Conservation (phyloP, 345 rosid species). For the Eucalyptus regnans region DNA sequence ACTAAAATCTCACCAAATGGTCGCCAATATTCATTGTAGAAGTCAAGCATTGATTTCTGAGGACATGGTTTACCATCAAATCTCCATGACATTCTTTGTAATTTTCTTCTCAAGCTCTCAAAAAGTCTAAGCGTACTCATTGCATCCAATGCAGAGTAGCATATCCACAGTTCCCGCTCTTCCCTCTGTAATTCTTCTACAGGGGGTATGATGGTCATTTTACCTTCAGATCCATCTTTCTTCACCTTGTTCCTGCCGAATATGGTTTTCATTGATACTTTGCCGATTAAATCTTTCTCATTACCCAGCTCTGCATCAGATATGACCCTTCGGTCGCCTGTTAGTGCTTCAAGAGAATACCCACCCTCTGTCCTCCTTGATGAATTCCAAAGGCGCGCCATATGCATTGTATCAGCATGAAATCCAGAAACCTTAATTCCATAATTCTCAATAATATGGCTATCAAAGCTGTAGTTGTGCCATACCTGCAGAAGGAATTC, state of each 20-base stretch:
- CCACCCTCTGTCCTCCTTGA: slow-evolving; percentile 75
- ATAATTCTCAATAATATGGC: slow-evolving; percentile 72
- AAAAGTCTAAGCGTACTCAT: slow-evolving; percentile 81
- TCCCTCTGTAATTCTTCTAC: slow-evolving; percentile 83
- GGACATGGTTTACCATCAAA: slow-evolving; percentile 29
- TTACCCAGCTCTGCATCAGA: slow-evolving; percentile 14
- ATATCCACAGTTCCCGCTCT: slow-evolving; percentile 69
- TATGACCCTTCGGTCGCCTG: slow-evolving; percentile 57
- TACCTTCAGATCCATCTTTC: slow-evolving; percentile 92
- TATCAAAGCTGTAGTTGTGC: slow-evolving; percentile 98
- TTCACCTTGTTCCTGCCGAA: slow-evolving; percentile 75
- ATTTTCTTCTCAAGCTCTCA: slow-evolving; percentile 51
- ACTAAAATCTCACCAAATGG: slow-evolving; percentile 90
- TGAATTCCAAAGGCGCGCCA: slow-evolving; percentile 96
- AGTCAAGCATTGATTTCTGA: slow-evolving; percentile 57
- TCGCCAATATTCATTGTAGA: slow-evolving; percentile 63
- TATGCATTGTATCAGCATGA: slow-evolving; percentile 97
- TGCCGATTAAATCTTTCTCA: slow-evolving; percentile 58
- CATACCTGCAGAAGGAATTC: slow-evolving; percentile 51
- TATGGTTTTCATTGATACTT: slow-evolving; percentile 79
- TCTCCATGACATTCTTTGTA: slow-evolving; percentile 43
- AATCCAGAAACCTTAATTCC: slow-evolving; percentile 74
- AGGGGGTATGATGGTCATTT: slow-evolving; percentile 47
- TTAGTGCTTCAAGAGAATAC: slow-evolving; percentile 94
- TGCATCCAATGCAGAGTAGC: slow-evolving; percentile 89